Base-by-base conservation (phyloP, 2,329 filamentous ascomycete species). In the Sphaerulina vaccinii region DNA sequence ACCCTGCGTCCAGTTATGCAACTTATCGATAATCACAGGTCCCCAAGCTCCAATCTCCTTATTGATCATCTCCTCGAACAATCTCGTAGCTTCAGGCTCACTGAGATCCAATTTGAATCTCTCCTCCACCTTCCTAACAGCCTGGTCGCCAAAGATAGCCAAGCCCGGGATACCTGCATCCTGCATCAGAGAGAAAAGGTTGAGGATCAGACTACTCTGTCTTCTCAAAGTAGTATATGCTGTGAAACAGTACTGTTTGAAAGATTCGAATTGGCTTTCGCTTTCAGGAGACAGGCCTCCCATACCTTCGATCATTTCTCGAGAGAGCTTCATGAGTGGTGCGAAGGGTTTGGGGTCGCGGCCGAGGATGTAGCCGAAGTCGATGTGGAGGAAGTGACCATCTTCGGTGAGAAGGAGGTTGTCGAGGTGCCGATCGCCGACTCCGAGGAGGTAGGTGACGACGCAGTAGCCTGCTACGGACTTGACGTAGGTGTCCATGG, bases 261-360 rank as follows among this genome's bases (percentile, higher is more conserved):
- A 99, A 47, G 87, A 82, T 37, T 85, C 78, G 70, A 96, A 99
- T 56, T 95, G 86, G 4, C 58, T 62, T 32, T 69, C 66, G 13
- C 24, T 13, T 57, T 42, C 37, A 49, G 47, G 23, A 38, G 49
- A 2, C 56, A 52, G 80, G 10, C 93, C 93, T 35, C 95, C 95
- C 90, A 99, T 96, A 57, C 91, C 93, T 65, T 99, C 93, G 3
- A 97, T 89, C 93, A 99, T 99, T 67, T 99, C 92, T 62, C 91
- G 92, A 66, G 87, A 92, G 7, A 99, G 82, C 71, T 99, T 99
- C 86, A 99, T 96, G 46, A 92, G 84, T 0, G 93, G 93, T 0
- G 93, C 92, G 67, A 99, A 97, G 0, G 93, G 93, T 67, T 99
- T 99, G 0, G 93, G 93, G 62, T 99, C 93, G 35, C 93, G 88